phyloP scores from a whole-genome alignment of 768 basidiomycete species.

The Flagelloscypha sp. region DNA sequence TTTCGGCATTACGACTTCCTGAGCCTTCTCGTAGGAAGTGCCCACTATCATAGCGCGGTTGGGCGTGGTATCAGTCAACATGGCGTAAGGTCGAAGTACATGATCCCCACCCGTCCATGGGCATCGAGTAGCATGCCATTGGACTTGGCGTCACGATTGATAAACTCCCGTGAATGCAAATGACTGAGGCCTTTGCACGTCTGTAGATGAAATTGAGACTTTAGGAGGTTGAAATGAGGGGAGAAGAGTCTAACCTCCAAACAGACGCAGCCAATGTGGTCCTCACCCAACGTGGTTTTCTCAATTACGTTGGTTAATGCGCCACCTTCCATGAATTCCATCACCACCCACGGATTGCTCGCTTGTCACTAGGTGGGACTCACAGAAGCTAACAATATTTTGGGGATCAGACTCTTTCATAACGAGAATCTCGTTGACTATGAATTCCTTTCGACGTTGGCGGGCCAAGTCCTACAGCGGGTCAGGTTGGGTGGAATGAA shows the following conservation, averaged over 20 bases:
- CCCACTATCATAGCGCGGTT: conserved; percentile 98
- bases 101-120: conserved; percentile 91
- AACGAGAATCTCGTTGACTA: conserved; percentile 96
- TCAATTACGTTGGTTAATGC: conserved; percentile 97
- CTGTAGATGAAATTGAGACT: conserved; percentile 40
- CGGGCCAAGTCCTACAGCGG: conserved; percentile 89
- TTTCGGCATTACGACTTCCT: conserved; percentile 96
- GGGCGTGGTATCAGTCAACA: conserved; percentile 91
- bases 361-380: conserved; percentile 83
- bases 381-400: conserved; percentile 94
- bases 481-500: too few relatives aligned
- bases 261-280: conserved; percentile 88
- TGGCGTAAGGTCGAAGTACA: conserved; percentile 56
- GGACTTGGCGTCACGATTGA: conserved; percentile 95
- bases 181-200: conserved; percentile 95
- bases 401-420: conserved; percentile 99
- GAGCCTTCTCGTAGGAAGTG: conserved; percentile 97
- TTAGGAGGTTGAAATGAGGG: too few relatives aligned
- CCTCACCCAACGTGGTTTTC: conserved; percentile 90
- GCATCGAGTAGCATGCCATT: conserved; percentile 93
- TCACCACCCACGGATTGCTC: conserved; percentile 92
- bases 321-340: conserved; percentile 99
- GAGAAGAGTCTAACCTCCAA: conserved; percentile 58
- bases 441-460: conserved; percentile 93
- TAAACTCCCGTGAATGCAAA: conserved; percentile 88